A percentile compares a stretch with the other conserved stretches of the same genome.
Evolutionary conservation across 192 early-diverging fungal genomes (phyloP).

Genomic region (Gigaspora rosea): DNA sequence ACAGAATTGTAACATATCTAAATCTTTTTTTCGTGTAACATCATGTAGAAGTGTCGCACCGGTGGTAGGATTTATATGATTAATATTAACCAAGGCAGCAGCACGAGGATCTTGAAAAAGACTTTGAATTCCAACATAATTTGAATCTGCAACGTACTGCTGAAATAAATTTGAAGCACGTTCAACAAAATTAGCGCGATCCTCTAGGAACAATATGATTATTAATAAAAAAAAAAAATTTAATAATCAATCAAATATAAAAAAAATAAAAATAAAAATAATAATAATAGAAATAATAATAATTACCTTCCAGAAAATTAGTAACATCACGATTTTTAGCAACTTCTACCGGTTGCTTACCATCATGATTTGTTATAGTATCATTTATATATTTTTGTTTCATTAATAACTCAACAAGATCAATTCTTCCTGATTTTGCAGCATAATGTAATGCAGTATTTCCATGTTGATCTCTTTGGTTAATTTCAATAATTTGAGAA

Average conservation of each 20-base stretch:
- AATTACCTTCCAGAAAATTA: conserved; percentile 55
- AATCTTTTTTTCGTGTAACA: conserved; percentile 61
- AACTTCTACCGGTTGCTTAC: conserved; percentile 61
- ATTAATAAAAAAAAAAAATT: neutral
- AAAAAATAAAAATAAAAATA: neutral
- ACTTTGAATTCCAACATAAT: conserved; percentile 39
- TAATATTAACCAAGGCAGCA: conserved; percentile 65
- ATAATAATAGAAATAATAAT: neutral
- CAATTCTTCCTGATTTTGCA: conserved; percentile 62
- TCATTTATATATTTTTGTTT: conserved; percentile 66
- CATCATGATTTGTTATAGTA: conserved; percentile 60
- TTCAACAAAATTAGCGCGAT: conserved; percentile 56
- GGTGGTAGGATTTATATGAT: conserved; percentile 60
- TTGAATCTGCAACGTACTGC: conserved; percentile 45
- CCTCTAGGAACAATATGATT: conserved; percentile 29
- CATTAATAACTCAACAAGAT: conserved; percentile 69
- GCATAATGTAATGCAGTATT: conserved; percentile 78
- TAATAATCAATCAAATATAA: neutral
- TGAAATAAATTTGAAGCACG: conserved; percentile 53
- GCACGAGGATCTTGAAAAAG: conserved; percentile 58
- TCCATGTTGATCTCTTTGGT: conserved; percentile 59
- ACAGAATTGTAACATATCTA: conserved; percentile 70
- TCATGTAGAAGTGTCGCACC: conserved; percentile 72
- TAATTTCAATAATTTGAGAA: conserved; percentile 44
- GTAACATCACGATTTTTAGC: conserved; percentile 50